These are phyloP conservation scores for Russula virescens DNA, from an alignment of 768 basidiomycete species.

Conservation along the genomic window DNA sequence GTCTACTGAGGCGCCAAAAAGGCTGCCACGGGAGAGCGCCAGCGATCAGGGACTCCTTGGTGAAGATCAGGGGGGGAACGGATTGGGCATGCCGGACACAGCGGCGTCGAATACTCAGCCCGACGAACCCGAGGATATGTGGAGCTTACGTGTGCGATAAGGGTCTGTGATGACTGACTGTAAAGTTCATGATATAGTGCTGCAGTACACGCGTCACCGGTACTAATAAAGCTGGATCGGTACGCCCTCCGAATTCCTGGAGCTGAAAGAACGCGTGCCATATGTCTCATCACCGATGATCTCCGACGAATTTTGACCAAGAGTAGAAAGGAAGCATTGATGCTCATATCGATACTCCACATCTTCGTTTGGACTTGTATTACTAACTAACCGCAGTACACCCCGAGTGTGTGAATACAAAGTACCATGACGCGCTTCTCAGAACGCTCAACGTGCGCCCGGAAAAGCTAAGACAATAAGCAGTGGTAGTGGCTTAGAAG, in stretches of 20 bases:
- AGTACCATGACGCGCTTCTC: background rate
- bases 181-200: no score
- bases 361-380: background rate
- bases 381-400: background rate
- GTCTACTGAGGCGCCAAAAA: background rate
- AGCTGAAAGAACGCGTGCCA: background rate
- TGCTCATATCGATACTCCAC: background rate
- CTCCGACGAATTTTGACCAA: background rate
- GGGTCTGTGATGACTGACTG: no score
- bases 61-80: no score
- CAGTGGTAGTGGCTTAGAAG: constrained; percentile 16
- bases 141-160: no score
- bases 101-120: no score
- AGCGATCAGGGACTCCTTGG: no score
- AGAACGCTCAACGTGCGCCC: background rate
- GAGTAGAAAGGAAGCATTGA: background rate
- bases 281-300: background rate
- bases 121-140: no score
- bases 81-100: no score
- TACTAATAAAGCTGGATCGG: background rate
- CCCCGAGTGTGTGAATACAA: background rate
- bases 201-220: no score
- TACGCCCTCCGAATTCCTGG: background rate
- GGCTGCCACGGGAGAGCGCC: no score
- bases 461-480: background rate